Evolutionary conservation across 2,329 filamentous ascomycete genomes (phyloP).

Genomic region (Annulohypoxylon truncatum): DNA sequence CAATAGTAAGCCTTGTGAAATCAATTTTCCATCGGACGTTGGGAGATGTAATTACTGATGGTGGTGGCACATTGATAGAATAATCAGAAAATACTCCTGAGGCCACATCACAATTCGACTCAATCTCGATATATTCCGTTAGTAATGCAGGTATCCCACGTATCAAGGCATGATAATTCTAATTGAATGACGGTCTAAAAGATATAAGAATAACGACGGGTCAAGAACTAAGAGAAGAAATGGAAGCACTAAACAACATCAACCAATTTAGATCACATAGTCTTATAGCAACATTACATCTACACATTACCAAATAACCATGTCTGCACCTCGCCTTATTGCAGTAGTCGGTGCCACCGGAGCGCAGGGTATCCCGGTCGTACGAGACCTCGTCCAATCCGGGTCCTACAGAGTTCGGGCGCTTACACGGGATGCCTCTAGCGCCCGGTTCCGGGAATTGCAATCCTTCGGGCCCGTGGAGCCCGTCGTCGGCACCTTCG

Average conservation of each 20-base stretch:
- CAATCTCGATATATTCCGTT: not conserved
- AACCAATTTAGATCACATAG: not conserved
- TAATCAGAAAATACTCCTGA: slow-evolving; percentile 30
- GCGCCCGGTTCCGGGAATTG: slow-evolving; percentile 56
- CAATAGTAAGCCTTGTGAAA: not conserved
- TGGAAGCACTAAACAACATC: not conserved
- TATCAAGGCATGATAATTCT: not conserved
- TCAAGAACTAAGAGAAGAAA: not conserved
- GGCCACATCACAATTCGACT: not conserved
- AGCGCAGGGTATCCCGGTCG: slow-evolving; percentile 62
- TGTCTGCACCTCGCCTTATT: slow-evolving; percentile 48
- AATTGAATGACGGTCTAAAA: not conserved
- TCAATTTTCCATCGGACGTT: not conserved
- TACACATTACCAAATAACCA: slow-evolving; percentile 10
- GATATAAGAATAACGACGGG: slow-evolving; percentile 16
- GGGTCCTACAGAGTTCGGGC: slow-evolving; percentile 58
- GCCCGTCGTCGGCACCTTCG: slow-evolving; percentile 60
- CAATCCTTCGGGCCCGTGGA: slow-evolving; percentile 58
- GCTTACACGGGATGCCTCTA: slow-evolving; percentile 60
- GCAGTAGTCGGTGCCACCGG: slow-evolving; percentile 62
- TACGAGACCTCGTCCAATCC: slow-evolving; percentile 56
- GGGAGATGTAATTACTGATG: slow-evolving; percentile 15
- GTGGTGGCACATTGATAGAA: slow-evolving; percentile 30
- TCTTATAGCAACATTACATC: not conserved
- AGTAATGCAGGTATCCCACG: not conserved